phyloP scores from a whole-genome alignment of 257 asterid genomes.

The Solanum pimpinellifolium region DNA sequence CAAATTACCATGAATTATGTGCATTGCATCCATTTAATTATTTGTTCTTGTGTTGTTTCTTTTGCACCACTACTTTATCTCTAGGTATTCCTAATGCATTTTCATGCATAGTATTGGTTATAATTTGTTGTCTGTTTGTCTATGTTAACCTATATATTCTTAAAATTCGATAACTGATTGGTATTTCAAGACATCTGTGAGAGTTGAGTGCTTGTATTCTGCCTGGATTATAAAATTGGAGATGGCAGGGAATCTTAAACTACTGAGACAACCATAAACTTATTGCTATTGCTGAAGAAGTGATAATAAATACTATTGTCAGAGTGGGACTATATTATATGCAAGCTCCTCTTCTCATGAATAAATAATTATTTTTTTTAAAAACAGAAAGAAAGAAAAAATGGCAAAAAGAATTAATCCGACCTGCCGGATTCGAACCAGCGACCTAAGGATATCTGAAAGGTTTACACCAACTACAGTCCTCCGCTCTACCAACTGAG shows the following conservation, averaged over 20 bases:
- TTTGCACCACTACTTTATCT: background rate
- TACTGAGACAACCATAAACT: background rate
- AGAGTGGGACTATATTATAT: background rate
- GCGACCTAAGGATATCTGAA: constrained; percentile 19
- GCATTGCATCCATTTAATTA: background rate
- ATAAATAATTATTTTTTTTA: background rate
- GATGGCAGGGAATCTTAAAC: background rate
- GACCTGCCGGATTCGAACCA: constrained; percentile 45
- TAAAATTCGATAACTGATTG: background rate
- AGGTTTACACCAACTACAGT: background rate
- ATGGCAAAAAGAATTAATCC: constrained; percentile 3
- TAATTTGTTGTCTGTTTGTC: background rate
- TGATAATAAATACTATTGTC: background rate
- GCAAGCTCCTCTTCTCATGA: background rate
- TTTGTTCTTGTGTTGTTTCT: background rate
- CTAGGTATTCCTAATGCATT: background rate
- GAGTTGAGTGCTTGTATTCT: background rate
- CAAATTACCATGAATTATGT: background rate
- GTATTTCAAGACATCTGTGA: background rate
- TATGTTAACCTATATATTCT: background rate
- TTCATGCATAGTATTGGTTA: background rate
- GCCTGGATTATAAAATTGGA: background rate
- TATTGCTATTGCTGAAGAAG: background rate
- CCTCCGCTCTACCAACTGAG: constrained; percentile 8
- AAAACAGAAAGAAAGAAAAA: background rate